Percentiles rank a stretch among this genome's conserved stretches.
Evolutionary conservation across 1,139 yeast species (phyloP).

Genomic region (Yamadazyma aaseri): DNA sequence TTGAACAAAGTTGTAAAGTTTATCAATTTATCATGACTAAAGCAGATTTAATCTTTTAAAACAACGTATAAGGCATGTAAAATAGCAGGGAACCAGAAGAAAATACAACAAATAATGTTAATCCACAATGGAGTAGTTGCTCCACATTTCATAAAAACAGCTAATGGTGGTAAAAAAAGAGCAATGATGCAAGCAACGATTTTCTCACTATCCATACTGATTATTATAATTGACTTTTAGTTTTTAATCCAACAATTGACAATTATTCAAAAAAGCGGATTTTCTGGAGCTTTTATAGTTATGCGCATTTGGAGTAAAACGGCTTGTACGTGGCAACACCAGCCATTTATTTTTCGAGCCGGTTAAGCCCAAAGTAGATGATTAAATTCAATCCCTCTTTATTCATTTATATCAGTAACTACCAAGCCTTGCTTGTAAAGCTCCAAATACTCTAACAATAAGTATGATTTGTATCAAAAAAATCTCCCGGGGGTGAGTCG

Average conservation of each 20-base stretch:
- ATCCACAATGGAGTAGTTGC: conserved; percentile 60
- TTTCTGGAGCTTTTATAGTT: too few relatives aligned
- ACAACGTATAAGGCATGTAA: conserved; percentile 69
- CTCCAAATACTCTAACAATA: conserved; percentile 34
- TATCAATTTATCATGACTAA: conserved; percentile 1
- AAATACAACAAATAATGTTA: conserved; percentile 59
- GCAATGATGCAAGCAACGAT: conserved; percentile 49
- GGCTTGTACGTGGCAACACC: too few relatives aligned
- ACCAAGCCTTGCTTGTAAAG: too few relatives aligned
- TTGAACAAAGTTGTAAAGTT: too few relatives aligned
- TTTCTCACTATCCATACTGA: conserved; percentile 40
- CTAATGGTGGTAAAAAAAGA: conserved; percentile 66
- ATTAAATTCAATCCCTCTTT: too few relatives aligned
- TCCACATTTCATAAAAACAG: conserved; percentile 67
- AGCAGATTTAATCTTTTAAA: conserved; percentile 27
- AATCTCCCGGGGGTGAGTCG: conserved; percentile 81
- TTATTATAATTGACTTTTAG: too few relatives aligned
- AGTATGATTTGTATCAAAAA: conserved; percentile 8
- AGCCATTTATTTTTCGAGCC: too few relatives aligned
- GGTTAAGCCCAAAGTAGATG: too few relatives aligned
- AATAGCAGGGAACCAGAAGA: conserved; percentile 75
- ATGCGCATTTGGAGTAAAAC: too few relatives aligned
- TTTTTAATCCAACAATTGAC: neutral
- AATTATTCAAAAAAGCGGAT: too few relatives aligned
- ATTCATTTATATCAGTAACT: too few relatives aligned